Base-by-base conservation (phyloP, 257 asterid genomes). In the Mentha longifolia region DNA sequence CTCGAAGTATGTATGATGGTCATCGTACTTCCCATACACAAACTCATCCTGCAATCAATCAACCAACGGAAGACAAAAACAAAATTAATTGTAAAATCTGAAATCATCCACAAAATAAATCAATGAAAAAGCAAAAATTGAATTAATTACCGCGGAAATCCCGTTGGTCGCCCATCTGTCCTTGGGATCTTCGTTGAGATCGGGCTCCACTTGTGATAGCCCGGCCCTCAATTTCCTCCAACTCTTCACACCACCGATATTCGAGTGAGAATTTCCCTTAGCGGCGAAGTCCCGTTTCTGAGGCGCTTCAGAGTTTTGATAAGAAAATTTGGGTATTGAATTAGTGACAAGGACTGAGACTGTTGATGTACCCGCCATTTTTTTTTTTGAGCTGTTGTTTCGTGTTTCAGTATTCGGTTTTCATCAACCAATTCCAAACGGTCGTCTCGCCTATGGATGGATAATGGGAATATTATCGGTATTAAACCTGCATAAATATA, bases 161-260 rank as follows among this genome's bases (percentile, higher is more conserved):
- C 98, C 91, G 62, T 86, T 88, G n/a, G 96, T 92, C 41, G 87
- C 87, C 94, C 92, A 88, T 72, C 83, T 50, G 67, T 92, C 98
- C 54, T 80, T 90, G 5, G 89, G 89, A 61, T 92, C 96, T 77
- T 92, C 97, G 71, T 92, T 83, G 55, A 87, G 86, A 67, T 92
- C 96, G 15, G 97, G 92, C 67, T 92, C 98, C 39, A 90, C 82
- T 41, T 86, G 85, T 10, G 96, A 63, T 39, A 92, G 59, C 67
- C 93, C 97, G 15, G 96, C 96, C 67, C 66, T 64, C 85, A 88
- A 82, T 73, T 83, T 90, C 43, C 84, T 83, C 39, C 87, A 62
- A 22, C 80, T 75, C 6, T 37, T 78, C 49, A 42, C 65, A n/a
- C 68, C 59, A 28, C 82, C 79, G 49, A 57, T 51, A 47, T 57